These are phyloP conservation scores for Chlamydomonas urium DNA, from an alignment of 139 green algal genomes.

Conservation along the genomic window DNA sequence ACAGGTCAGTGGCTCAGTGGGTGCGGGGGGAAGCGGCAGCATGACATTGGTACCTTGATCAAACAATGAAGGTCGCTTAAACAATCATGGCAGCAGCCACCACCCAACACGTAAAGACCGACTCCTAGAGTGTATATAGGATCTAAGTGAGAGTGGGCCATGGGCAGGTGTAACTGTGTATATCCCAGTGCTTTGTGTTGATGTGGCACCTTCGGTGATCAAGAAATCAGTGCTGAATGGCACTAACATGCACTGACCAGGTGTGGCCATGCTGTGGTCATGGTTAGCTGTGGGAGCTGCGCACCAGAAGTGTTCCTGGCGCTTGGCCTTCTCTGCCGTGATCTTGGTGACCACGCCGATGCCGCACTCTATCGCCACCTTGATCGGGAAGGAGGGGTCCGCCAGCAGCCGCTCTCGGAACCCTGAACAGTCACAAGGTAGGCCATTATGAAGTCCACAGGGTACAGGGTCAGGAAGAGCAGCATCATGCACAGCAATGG, in stretches of 20 bases:
- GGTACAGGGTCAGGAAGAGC: neutral
- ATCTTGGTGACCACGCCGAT: slow-evolving; percentile 89
- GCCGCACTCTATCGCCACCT: slow-evolving; percentile 80
- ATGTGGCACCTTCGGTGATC: too few species aligned
- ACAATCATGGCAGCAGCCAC: too few species aligned
- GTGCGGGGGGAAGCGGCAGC: too few species aligned
- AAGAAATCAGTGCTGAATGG: slow-evolving; percentile 94
- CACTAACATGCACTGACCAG: neutral
- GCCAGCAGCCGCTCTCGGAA: slow-evolving; percentile 91
- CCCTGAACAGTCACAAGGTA: slow-evolving; percentile 33
- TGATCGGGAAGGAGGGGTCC: slow-evolving; percentile 88
- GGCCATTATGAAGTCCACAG: neutral
- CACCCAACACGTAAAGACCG: too few species aligned
- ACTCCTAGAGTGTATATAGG: too few species aligned
- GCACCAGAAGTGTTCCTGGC: slow-evolving; percentile 40
- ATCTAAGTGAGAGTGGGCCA: too few species aligned
- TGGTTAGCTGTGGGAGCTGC: too few species aligned
- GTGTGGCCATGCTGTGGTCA: neutral
- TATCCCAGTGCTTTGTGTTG: too few species aligned
- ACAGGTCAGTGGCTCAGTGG: too few species aligned
- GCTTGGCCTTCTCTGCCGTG: slow-evolving; percentile 82
- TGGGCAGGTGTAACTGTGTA: too few species aligned
- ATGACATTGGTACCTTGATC: too few species aligned
- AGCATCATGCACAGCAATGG: neutral
- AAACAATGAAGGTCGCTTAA: too few species aligned